Evolutionary conservation across 2,329 filamentous ascomycete genomes (phyloP), one percentile per base, ranked within the genome.

Genomic region (Coniosporium tulheliwenetii): DNA sequence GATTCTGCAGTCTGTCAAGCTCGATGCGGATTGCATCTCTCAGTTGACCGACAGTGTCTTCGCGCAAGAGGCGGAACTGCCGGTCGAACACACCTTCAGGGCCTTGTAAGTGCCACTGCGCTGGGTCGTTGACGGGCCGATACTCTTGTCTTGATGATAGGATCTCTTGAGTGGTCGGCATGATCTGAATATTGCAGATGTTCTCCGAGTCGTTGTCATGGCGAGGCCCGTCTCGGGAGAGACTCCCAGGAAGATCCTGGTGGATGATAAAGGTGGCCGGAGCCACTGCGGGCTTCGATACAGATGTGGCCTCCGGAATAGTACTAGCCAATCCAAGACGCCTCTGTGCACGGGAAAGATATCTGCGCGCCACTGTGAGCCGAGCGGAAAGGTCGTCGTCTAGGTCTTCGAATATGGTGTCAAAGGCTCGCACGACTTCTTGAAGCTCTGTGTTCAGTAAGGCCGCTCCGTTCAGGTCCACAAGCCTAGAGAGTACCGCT

Each of bases 11-110:
- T 2, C 46, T 44, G 3, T 64, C 51, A 8, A 68, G 52, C 38
- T 66, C 57, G 16, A 59, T 45, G 33, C 59, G 58, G 2, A 71
- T 62, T 1, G 62, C 62, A 46, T 74, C 67, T 32, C 69, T 60
- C 4, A 77, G 55, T 43, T 72, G 65, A 0, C 69, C 69, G 2
- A 75, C 57, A 0, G 66, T 71, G 45, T 77, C 71, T 51, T 75
- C 69, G 2, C 72, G 62, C 1, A 75, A 50, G 1, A 76, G 61
- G 12, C 73, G 64, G 38, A 77, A 77, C 41, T 75, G 65, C 41
- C 65, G 58, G 50, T 76, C 72, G 0, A 77, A 50, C 1, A 71
- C 60, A 2, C 71, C 69, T 4, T 51, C 53, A 9, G 69, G 60
- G 1, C 68, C 66, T 3, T 52, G 47, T 12, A 62, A 50, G 45